These are phyloP conservation scores for Peronospora tabacina DNA, from an alignment of 352 stramenopile genomes.

Conservation along the genomic window DNA sequence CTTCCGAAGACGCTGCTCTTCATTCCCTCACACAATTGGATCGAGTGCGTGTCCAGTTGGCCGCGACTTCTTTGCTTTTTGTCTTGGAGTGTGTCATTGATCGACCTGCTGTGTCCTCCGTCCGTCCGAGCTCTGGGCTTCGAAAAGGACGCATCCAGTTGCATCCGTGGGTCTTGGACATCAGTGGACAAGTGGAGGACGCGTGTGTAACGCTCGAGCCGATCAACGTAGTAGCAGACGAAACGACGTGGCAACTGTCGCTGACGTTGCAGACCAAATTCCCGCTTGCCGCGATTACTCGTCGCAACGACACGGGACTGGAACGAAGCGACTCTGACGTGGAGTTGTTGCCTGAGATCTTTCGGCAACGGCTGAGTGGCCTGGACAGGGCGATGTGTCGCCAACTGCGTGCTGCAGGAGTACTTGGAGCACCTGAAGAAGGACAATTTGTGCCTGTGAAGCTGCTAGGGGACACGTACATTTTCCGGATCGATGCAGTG, in stretches of 20 bases:
- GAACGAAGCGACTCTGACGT: constrained; percentile 8
- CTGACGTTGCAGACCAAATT: constrained; percentile 36
- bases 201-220: constrained; percentile 18
- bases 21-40: constrained; percentile 20
- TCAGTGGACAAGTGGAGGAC: constrained; percentile 16
- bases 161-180: constrained; percentile 44
- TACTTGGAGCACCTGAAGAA: constrained; percentile 6
- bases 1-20: constrained; percentile 23
- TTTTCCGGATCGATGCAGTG: constrained; percentile 34
- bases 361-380: constrained; percentile 31
- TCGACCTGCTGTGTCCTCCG: constrained; percentile 5
- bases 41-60: constrained; percentile 11
- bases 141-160: constrained; percentile 32
- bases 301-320: background rate
- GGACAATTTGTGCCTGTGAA: constrained; percentile 36
- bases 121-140: constrained; percentile 12
- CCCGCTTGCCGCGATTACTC: constrained; percentile 13
- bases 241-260: constrained; percentile 12
- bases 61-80: constrained; percentile 2
- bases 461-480: constrained; percentile 43
- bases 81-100: constrained; percentile 38
- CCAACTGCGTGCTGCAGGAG: constrained; percentile 27
- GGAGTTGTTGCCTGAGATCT: constrained; percentile 35
- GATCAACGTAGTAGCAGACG: background rate
- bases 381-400: constrained; percentile 27